Conservation (phyloP, 169 alveolate genomes). For the Plasmodium yoelii region DNA sequence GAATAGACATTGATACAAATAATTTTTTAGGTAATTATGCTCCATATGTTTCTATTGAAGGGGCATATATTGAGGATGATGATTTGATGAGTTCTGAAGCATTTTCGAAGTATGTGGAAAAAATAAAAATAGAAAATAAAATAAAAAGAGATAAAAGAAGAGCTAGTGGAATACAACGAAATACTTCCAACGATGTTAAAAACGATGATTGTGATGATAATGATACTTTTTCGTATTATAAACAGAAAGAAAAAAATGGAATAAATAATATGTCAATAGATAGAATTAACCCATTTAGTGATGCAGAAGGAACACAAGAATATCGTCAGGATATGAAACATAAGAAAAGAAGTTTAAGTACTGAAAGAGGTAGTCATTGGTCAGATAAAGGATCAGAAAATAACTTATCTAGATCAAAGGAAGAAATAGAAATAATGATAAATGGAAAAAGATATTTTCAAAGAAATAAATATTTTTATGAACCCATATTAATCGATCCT, state of each 20-base stretch:
- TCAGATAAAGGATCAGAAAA: not conserved
- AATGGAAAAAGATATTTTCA: constrained; percentile 70
- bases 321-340: not conserved
- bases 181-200: too few species aligned
- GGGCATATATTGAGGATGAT: constrained; percentile 76
- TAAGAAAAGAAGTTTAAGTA: constrained; percentile 2
- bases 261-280: not conserved
- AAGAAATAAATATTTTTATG: constrained; percentile 77
- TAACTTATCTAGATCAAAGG: constrained; percentile 16
- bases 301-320: not conserved
- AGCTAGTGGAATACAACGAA: not conserved
- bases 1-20: constrained; percentile 78
- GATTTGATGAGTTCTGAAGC: constrained; percentile 24
- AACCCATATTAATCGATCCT: constrained; percentile 66
- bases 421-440: constrained; percentile 50
- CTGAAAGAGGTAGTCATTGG: not conserved
- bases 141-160: constrained; percentile 12
- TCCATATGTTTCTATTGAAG: constrained; percentile 79
- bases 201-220: not conserved
- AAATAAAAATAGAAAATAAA: constrained; percentile 11
- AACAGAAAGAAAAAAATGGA: not conserved
- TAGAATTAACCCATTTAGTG: not conserved
- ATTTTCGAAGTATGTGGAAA: constrained; percentile 64
- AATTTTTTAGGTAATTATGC: constrained; percentile 80
- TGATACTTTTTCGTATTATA: not conserved